phyloP scores from a whole-genome alignment of 331 rosid genomes.

The Arachis monticola region DNA sequence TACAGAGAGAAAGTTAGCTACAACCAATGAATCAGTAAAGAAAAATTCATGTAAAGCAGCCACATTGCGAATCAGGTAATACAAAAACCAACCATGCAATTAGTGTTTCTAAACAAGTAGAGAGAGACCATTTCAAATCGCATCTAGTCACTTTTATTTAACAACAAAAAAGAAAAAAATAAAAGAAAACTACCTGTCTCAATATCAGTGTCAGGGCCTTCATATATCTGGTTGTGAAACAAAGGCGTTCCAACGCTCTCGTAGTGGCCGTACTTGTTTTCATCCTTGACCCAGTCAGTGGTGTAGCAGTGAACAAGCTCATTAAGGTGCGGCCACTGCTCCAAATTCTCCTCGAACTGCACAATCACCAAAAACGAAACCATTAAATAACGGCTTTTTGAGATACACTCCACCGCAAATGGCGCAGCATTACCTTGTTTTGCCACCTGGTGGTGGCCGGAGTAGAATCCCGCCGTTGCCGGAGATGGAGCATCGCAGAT shows the following conservation, averaged over 20 bases:
- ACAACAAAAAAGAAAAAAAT: background rate
- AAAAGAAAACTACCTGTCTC: constrained; percentile 71
- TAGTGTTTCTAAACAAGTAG: background rate
- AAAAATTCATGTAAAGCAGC: background rate
- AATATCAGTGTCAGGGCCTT: constrained; percentile 97
- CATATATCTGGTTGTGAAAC: constrained; percentile 89
- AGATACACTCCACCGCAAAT: background rate
- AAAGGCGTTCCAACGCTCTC: constrained; percentile 72
- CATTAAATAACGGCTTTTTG: background rate
- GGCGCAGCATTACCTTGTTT: constrained; percentile 63
- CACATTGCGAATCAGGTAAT: constrained; percentile 7
- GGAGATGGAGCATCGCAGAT: constrained; percentile 92
- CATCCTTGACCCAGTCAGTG: constrained; percentile 96
- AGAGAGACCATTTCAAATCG: constrained; percentile 12
- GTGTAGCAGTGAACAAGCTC: constrained; percentile 96
- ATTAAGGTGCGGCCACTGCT: constrained; percentile 97
- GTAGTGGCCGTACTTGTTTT: constrained; percentile 91
- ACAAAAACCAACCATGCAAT: constrained; percentile 3
- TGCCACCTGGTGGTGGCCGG: constrained; percentile 88
- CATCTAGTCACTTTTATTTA: background rate
- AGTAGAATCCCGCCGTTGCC: constrained; percentile 92
- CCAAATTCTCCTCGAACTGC: constrained; percentile 94
- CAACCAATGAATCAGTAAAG: constrained; percentile 7
- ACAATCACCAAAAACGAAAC: constrained; percentile 25
- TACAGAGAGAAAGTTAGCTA: background rate